A percentile compares a stretch with the other conserved stretches of the same genome.
These are phyloP conservation scores for Trichoderma afroharzianum DNA, from an alignment of 2,329 filamentous ascomycete species.

Conservation along the genomic window DNA sequence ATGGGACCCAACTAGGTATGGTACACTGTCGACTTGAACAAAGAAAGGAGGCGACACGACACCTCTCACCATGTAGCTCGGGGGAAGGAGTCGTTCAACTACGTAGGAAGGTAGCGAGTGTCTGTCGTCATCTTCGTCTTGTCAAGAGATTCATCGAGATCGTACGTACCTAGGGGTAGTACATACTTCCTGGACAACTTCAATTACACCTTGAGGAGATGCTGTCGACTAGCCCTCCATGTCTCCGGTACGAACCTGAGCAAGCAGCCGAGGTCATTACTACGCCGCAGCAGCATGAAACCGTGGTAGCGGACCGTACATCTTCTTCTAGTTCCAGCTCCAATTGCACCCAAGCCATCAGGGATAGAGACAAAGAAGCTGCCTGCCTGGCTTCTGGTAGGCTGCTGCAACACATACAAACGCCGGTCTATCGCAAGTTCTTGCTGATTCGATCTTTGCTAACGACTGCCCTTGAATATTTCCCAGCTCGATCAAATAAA, in stretches of 20 bases:
- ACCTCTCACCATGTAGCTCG: neutral
- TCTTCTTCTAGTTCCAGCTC: neutral
- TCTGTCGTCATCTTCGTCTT: neutral
- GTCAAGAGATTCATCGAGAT: neutral
- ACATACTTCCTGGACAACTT: neutral
- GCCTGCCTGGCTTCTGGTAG: neutral
- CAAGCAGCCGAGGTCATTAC: neutral
- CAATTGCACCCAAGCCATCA: neutral
- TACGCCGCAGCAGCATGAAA: neutral
- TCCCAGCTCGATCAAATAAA: neutral
- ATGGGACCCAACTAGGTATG: neutral
- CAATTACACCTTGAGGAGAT: neutral
- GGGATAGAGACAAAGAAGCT: neutral
- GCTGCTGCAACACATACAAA: neutral
- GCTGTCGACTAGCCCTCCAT: neutral
- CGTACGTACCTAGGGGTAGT: neutral
- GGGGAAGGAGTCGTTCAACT: neutral
- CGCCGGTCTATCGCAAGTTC: neutral
- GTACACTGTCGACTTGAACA: neutral
- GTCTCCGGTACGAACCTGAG: neutral
- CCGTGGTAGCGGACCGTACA: neutral
- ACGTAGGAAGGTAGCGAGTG: too few species aligned
- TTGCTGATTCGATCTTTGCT: neutral
- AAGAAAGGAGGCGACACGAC: neutral
- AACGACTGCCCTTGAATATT: neutral